Base-by-base conservation (phyloP, 2,329 filamentous ascomycete species). In the Xylaria sp. region DNA sequence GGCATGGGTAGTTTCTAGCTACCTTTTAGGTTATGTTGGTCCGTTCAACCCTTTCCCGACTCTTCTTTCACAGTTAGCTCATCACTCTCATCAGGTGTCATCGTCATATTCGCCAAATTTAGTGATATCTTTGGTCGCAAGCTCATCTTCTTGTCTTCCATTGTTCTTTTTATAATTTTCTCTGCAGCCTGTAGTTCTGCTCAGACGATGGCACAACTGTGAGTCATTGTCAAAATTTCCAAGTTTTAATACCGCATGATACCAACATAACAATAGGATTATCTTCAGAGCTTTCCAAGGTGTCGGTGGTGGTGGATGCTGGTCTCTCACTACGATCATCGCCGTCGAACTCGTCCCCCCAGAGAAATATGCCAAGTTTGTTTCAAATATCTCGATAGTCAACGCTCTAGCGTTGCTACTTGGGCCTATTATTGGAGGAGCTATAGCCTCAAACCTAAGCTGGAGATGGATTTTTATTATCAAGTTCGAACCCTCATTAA, bases 51-150 rank as follows among this genome's bases (percentile, higher is more conserved):
- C 10, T 25, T 57, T 12, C 9, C 23, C 3, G 5, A 16, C 25
- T 21, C 10, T 40, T 6, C 6, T 23, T 27, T 37, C 23, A 9
- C 5, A 32, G 1, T n/a, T 6, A 27, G 57, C 60, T 68, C 12
- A 68, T 29, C 6, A 2, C 3, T n/a, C 4, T 9, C 18, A 2
- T 1, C 21, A 73, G 72, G 51, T 21, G 60, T 71, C 8, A 68
- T 75, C n/a, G 69, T 74, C 1, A 70, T 93, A 0, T 93, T 91
- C 72, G 91, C 91, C 55, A 91, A 91, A 73, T 82, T 92, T 4
- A 89, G 85, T 60, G 90, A 92, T 75, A 91, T 93, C 37, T 92
- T 92, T 73, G 90, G 91, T 12, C 86, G 91, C 5, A 92, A 92
- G 75, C 23, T 27, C 4, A 32, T 72, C 6, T 70, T 66, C 74